Evolutionary conservation across 345 rosid species (phyloP), one percentile per base, ranked within the genome.

Genomic region (Salix viminalis): DNA sequence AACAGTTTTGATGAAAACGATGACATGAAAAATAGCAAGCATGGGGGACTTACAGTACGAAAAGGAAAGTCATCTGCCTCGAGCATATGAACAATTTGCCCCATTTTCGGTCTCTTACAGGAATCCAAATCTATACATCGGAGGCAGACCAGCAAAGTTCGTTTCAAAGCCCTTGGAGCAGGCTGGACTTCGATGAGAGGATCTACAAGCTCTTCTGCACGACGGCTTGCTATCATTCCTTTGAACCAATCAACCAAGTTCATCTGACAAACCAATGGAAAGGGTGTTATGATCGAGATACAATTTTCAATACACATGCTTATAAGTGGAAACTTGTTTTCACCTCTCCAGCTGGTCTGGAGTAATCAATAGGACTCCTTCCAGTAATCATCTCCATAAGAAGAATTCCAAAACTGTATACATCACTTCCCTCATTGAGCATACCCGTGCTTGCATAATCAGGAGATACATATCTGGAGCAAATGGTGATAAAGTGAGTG

Each of bases 351-450:
- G 98, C 87, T 18, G 97, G 90, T 80, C 94, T 88, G 48, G 97
- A 88, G 79, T 94, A 92, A 82, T 94, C 92, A 2, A 94, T 87
- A 0, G 98, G 98, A 73, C 97, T 92, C 77, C 94, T 87, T 37
- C 98, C 98, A n/a, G 96, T 94, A 30, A 94, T 86, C 24, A 94
- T 84, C 88, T 94, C 97, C 98, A 94, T 94, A 69, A 94, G 97
- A 64, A 92, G 83, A 81, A 94, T 89, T 36, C 98, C 98, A 28
- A 92, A 94, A 80, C 98, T 94, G 56, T 94, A 91, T 69, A 94
- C 98, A 77, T 94, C 98, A 71, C 96, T 92, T 70, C 97, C 92
- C 81, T 92, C 98, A 69, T 94, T 94, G 66, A 94, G 94, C 98
- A 94, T 91, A 3, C 98, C 98, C 0, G 97, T 94, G 82, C 96